These are phyloP conservation scores for Debaryomyces sp. DNA, from an alignment of 1,139 yeast species.

Conservation along the genomic window DNA sequence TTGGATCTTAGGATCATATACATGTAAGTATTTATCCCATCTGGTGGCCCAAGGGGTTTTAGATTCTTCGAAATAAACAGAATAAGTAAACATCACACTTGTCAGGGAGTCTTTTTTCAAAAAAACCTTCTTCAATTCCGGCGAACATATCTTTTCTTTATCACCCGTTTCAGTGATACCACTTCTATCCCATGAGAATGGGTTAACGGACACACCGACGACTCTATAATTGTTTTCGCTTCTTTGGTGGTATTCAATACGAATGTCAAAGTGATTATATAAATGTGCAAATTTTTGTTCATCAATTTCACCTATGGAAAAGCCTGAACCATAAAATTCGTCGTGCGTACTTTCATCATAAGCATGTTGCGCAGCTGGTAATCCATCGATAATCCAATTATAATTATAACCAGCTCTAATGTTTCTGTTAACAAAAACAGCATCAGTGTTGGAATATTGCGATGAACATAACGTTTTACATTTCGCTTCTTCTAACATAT, in stretches of 20 bases:
- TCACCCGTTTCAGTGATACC: conserved; percentile 24
- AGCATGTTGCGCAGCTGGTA: conserved; percentile 79
- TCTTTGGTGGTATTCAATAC: conserved; percentile 80
- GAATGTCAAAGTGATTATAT: conserved; percentile 78
- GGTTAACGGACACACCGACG: conserved; percentile 84
- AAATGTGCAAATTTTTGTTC: conserved; percentile 55
- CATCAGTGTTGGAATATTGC: conserved; percentile 64
- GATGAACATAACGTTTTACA: conserved; percentile 69
- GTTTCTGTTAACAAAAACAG: conserved; percentile 73
- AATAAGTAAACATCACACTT: conserved; percentile 40
- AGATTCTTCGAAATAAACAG: conserved; percentile 65
- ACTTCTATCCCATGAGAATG: conserved; percentile 60
- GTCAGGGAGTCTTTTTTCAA: conserved; percentile 35
- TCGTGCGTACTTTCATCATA: conserved; percentile 59
- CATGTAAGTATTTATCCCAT: conserved; percentile 96
- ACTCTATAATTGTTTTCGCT: conserved; percentile 73
- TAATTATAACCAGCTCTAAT: conserved; percentile 82
- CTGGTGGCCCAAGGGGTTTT: conserved; percentile 94
- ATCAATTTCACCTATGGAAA: conserved; percentile 70
- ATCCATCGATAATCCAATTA: conserved; percentile 94
- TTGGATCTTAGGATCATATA: conserved; percentile 88
- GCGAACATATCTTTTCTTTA: conserved; percentile 37
- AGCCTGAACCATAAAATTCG: conserved; percentile 77
- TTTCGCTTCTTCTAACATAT: conserved; percentile 70
- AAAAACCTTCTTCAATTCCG: conserved; percentile 31